phyloP scores from a whole-genome alignment of 306 rosid genomes.

The Ormosia emarginata region DNA sequence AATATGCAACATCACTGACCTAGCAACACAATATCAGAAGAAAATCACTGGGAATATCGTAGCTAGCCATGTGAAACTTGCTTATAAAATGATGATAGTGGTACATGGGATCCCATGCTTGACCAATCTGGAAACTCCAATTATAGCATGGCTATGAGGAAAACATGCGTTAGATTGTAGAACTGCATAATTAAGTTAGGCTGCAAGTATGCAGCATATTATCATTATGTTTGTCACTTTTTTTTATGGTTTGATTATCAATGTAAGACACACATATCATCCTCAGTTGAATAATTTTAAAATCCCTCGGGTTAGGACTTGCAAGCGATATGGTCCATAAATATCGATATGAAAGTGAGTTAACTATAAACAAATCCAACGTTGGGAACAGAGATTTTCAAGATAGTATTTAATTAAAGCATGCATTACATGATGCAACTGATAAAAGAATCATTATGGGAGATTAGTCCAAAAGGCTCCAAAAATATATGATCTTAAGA shows the following conservation, averaged over 20 bases:
- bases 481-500: constrained; percentile 23
- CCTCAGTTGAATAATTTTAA: constrained; percentile 14
- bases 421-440: constrained; percentile 16
- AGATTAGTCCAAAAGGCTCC: constrained; percentile 5
- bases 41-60: background rate
- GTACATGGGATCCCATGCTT: constrained; percentile 6
- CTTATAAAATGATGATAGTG: background rate
- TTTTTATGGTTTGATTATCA: background rate
- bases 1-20: background rate
- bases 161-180: background rate
- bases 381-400: constrained; percentile 15
- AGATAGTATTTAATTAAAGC: background rate
- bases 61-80: background rate
- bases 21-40: background rate
- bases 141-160: background rate
- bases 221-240: background rate
- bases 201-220: background rate
- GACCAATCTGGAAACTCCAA: background rate
- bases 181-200: background rate
- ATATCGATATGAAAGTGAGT: constrained; percentile 11
- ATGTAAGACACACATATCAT: background rate
- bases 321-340: constrained; percentile 14
- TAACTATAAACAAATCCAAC: constrained; percentile 25
- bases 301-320: constrained; percentile 15
- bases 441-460: constrained; percentile 21